A percentile compares a stretch with the other conserved stretches of the same genome.
phyloP scores from a whole-genome alignment of 805 yeast genomes.

The Zygosaccharomyces kombuchaensis region DNA sequence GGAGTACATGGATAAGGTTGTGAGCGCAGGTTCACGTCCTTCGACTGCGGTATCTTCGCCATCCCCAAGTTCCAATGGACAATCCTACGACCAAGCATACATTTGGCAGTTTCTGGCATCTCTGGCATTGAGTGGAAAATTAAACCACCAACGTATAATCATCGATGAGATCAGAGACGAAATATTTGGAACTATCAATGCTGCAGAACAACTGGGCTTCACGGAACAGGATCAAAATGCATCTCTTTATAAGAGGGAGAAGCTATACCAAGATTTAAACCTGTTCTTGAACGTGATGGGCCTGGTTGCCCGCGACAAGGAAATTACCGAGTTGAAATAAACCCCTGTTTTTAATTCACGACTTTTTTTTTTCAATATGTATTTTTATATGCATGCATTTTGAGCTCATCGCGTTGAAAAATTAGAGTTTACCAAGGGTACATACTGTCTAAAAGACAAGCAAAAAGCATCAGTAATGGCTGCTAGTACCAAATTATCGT shows the following conservation, averaged over 20 bases:
- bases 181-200: constrained; percentile 80
- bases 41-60: constrained; percentile 11
- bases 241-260: constrained; percentile 43
- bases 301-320: constrained; percentile 82
- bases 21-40: constrained; percentile 10
- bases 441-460: background rate
- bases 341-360: background rate
- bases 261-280: constrained; percentile 74
- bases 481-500: constrained; percentile 7
- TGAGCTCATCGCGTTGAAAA: constrained; percentile 4
- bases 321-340: constrained; percentile 68
- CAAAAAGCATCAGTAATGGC: background rate
- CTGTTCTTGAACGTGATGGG: constrained; percentile 96
- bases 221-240: constrained; percentile 39
- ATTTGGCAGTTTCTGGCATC: constrained; percentile 98
- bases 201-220: constrained; percentile 52
- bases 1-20: constrained; percentile 26
- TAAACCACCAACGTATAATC: constrained; percentile 86
- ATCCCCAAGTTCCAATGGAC: constrained; percentile 16
- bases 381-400: constrained; percentile 6
- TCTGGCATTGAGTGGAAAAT: constrained; percentile 82
- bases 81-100: constrained; percentile 61
- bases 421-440: background rate
- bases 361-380: constrained; percentile 7
- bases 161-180: constrained; percentile 93